Conservation (phyloP, 2,329 filamentous ascomycete species). For the Scedosporium boydii region DNA sequence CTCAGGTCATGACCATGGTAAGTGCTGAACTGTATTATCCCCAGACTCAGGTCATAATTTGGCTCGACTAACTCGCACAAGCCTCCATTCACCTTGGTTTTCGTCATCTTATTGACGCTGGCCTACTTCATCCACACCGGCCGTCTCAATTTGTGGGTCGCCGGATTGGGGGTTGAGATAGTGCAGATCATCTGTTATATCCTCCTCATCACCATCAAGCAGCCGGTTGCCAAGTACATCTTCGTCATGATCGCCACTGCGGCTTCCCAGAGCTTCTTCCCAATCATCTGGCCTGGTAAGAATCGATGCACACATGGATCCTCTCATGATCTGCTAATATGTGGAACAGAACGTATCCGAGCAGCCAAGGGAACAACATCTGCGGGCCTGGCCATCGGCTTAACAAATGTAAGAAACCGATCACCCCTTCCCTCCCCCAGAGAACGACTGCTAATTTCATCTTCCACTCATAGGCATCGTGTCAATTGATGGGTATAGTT, state of each 20-base stretch:
- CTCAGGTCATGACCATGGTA: slow-evolving; percentile 19
- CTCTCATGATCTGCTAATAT: background rate
- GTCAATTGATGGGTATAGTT: slow-evolving; percentile 27
- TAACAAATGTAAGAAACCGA: slow-evolving; percentile 20
- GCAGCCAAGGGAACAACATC: slow-evolving; percentile 27
- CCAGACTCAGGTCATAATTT: background rate
- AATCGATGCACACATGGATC: background rate
- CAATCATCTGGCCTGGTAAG: slow-evolving; percentile 26
- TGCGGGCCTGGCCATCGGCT: slow-evolving; percentile 25
- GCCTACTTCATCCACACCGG: slow-evolving; percentile 14
- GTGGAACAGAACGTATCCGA: slow-evolving; percentile 22
- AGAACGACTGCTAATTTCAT: background rate
- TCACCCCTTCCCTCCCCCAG: background rate
- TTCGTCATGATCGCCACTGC: slow-evolving; percentile 29
- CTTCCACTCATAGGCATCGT: slow-evolving; percentile 11
- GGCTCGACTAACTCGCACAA: background rate
- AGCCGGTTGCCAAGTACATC: slow-evolving; percentile 24
- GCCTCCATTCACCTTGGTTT: slow-evolving; percentile 15
- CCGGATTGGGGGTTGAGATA: slow-evolving; percentile 19
- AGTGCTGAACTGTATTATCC: background rate
- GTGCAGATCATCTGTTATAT: slow-evolving; percentile 27
- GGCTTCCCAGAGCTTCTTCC: slow-evolving; percentile 26
- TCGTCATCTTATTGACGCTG: slow-evolving; percentile 15
- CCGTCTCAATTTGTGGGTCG: slow-evolving; percentile 15
- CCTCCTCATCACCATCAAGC: slow-evolving; percentile 24